Conservation (phyloP, 805 yeast genomes). For the Lipomyces sp. region DNA sequence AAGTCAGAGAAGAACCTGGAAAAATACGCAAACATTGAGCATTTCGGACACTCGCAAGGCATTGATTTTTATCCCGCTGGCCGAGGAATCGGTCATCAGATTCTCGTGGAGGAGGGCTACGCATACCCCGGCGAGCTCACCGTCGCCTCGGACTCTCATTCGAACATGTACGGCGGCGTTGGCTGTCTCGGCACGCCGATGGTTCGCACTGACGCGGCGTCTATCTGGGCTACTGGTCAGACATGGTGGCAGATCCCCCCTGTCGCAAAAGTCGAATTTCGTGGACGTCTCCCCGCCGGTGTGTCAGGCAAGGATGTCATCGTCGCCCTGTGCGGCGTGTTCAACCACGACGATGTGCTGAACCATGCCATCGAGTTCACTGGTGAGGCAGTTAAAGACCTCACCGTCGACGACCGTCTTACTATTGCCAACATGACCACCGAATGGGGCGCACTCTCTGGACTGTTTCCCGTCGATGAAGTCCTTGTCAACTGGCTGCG, state of each 20-base stretch:
- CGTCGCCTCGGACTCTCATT: conserved; percentile 97
- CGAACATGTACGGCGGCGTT: conserved; percentile 96
- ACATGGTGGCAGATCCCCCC: conserved; percentile 99
- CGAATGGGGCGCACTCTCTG: conserved; percentile 98
- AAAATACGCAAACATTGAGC: conserved; percentile 83
- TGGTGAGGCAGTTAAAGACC: conserved; percentile 68
- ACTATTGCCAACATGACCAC: conserved; percentile 98
- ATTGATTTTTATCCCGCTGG: conserved; percentile 98
- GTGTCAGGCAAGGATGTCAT: conserved; percentile 96
- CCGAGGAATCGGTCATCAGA: conserved; percentile 98
- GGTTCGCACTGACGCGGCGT: conserved; percentile 97
- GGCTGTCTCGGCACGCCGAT: conserved; percentile 96
- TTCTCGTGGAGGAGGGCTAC: conserved; percentile 98
- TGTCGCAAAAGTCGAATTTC: conserved; percentile 86
- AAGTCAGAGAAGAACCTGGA: conserved; percentile 81
- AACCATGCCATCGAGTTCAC: conserved; percentile 89
- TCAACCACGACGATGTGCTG: conserved; percentile 88
- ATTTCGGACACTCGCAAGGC: conserved; percentile 85
- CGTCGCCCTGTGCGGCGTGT: conserved; percentile 88
- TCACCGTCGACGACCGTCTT: conserved; percentile 77
- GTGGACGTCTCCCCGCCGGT: conserved; percentile 77
- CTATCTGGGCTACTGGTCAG: conserved; percentile 99
- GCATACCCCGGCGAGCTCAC: conserved; percentile 91
- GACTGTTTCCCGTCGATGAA: conserved; percentile 93
- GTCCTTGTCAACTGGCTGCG: conserved; percentile 76